Evolutionary conservation across 2,329 filamentous ascomycete species (phyloP), one percentile per base, ranked within the genome.

Genomic region (Endoconidiophora polonica): DNA sequence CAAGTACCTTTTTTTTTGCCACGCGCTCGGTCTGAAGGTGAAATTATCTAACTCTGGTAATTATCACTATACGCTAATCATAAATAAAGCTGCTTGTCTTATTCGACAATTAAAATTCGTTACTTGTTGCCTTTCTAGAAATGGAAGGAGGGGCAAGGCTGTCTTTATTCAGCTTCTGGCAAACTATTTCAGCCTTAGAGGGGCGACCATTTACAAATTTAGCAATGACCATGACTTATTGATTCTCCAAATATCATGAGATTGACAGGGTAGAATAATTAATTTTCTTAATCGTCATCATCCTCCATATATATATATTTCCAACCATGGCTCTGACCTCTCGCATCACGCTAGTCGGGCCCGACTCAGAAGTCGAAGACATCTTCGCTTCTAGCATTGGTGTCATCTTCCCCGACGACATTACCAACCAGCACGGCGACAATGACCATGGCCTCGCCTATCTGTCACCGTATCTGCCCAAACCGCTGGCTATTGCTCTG

Each of bases 371-470:
- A 49, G 70, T 77, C 0, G 77, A 81, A 62, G 77, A 82, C 61
- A 72, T 74, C 56, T 71, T 85, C 58, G 65, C 67, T 33, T 67
- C 68, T 2, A 69, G 76, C 0, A 70, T 83, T 1, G 75, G 73
- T 54, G 68, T 77, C 55, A 74, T 84, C 60, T 83, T 83, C 65
- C 72, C 77, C 3, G 78, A 83, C 61, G 80, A 85, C 63, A 66
- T 78, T 48, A 71, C 69, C 52, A 79, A 76, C 63, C 71, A 74
- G 60, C 80, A 85, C 62, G 80, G 81, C 61, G 77, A 81, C 57
- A 64, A 71, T 1, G 66, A 73, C 45, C 70, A 76, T 54, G 64
- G 67, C 16, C 70, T 85, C 33, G 57, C 77, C 26, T 85, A 84
- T 63, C 66, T 64, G 18, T 77, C 70, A 52, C 73, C 67, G 37